Conservation (phyloP, 2,329 filamentous ascomycete species). For the Fusarium devonianum region DNA sequence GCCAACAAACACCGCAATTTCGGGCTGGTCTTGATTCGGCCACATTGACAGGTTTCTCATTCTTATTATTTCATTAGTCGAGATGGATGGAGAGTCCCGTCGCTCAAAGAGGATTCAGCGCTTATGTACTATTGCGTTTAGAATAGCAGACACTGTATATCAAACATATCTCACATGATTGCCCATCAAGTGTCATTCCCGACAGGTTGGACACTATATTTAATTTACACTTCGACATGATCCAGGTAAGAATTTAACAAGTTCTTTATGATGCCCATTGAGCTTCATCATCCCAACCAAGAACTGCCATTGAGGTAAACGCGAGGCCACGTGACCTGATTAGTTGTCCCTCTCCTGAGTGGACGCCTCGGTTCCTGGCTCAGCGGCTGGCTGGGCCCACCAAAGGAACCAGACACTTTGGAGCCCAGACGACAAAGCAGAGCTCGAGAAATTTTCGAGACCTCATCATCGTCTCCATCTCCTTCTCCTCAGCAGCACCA, state of each 20-base stretch:
- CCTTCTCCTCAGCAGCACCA: conserved; percentile 29
- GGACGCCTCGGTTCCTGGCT: conserved; percentile 22
- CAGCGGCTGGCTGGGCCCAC: conserved; percentile 22
- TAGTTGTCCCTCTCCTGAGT: conserved; percentile 26
- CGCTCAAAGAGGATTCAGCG: no score
- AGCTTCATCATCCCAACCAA: background rate
- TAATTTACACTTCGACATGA: no score
- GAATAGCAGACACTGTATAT: no score
- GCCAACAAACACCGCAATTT: conserved; percentile 14
- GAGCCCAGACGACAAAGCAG: conserved; percentile 22
- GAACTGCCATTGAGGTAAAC: background rate
- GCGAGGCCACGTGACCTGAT: conserved; percentile 37
- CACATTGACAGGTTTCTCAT: no score
- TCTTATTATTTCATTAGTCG: no score
- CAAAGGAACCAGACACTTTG: conserved; percentile 24
- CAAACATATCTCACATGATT: no score
- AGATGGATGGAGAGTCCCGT: no score
- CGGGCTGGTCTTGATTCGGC: background rate
- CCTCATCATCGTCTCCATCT: conserved; percentile 34
- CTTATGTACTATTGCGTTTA: no score
- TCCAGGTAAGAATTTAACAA: no score
- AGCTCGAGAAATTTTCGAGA: conserved; percentile 50
- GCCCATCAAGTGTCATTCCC: no score
- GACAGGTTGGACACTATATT: no score
- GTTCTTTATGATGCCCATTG: no score